A percentile compares a stretch with the other conserved stretches of the same genome.
These are phyloP conservation scores for Cadophora luteo-olivacea DNA, from an alignment of 2,329 filamentous ascomycete species.

Conservation along the genomic window DNA sequence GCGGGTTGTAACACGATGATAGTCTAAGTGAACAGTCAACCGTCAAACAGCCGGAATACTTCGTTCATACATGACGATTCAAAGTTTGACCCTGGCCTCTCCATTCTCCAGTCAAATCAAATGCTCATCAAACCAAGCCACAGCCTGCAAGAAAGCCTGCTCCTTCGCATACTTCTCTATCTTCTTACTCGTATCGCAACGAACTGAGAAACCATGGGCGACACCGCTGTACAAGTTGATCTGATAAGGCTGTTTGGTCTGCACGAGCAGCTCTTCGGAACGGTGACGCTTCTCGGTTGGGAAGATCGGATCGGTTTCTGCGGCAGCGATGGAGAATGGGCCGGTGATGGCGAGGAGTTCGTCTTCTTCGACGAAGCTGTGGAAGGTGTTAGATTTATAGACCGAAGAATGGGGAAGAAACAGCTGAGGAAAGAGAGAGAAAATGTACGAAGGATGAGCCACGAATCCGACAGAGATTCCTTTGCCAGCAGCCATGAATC, in stretches of 20 bases:
- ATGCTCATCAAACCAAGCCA: slow-evolving; percentile 76
- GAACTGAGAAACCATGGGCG: slow-evolving; percentile 77
- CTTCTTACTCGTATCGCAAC: slow-evolving; percentile 63
- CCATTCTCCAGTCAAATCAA: slow-evolving; percentile 45
- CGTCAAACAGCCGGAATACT: neutral
- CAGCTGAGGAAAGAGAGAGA: neutral
- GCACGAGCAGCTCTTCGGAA: slow-evolving; percentile 66
- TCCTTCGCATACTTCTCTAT: slow-evolving; percentile 75
- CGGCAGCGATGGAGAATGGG: slow-evolving; percentile 65
- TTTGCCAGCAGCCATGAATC: slow-evolving; percentile 65
- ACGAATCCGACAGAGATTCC: slow-evolving; percentile 72
- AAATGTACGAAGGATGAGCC: slow-evolving; percentile 70
- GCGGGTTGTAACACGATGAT: no score
- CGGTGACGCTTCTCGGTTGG: slow-evolving; percentile 67
- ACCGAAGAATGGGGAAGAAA: neutral
- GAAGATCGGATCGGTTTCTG: slow-evolving; percentile 71
- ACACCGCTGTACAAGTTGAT: slow-evolving; percentile 77
- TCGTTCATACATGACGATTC: neutral
- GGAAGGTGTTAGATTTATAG: slow-evolving; percentile 14
- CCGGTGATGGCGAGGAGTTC: slow-evolving; percentile 71
- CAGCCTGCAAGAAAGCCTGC: slow-evolving; percentile 79
- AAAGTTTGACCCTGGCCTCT: no score
- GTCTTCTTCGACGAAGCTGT: slow-evolving; percentile 66
- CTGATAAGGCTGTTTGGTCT: slow-evolving; percentile 64
- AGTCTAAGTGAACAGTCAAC: neutral